Base-by-base conservation (phyloP, 345 rosid species). In the Excoecaria agallocha region DNA sequence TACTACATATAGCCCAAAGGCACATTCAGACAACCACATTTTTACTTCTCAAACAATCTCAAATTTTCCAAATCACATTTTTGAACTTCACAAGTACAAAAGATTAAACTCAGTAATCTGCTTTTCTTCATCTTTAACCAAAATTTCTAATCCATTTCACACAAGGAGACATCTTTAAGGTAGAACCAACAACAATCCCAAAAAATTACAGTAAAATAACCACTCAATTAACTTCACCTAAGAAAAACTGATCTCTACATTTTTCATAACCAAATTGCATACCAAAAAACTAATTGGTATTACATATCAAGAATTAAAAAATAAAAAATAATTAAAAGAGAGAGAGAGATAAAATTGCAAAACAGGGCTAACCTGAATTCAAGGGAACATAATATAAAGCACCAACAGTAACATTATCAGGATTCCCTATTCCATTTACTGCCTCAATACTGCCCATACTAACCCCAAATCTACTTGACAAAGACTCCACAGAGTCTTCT, bases 401-500 rank as follows among this genome's bases (percentile, higher is more conserved):
- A 60, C 97, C 98, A 74, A 81, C 84, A 22, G 97, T 91, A 74
- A 89, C 79, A 85, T 89, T 88, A 80, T 88, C 94, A 74, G 97
- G 97, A 89, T 85, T 82, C 48, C 57, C 74, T 69, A 94, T 88
- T 70, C 92, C 97, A 77, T 94, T 94, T 60, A 83, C 84, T 58
- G 80, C 51, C 70, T 92, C 97, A 61, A 94, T 92, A 68, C 87
- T 88, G 60, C 82, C 95, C 98, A 94, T 92, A 78, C 98, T 92
- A 68, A 92, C 90, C 57, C 98, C 97, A 73, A 94, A 94, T 78
- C 93, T 71, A 66, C 98, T 94, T 8, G 98, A 86, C 76, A 94
- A 79, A 6, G 97, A 90, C 68, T 88, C 92, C 77, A 94, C 85
- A 65, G 91, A 84, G 66, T 94, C 98, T 61, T 91, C 95, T 61